Evolutionary conservation across 1,284 basidiomycete species (phyloP), one percentile per base, ranked within the genome.

Genomic region (Bondarzewia mesenterica): DNA sequence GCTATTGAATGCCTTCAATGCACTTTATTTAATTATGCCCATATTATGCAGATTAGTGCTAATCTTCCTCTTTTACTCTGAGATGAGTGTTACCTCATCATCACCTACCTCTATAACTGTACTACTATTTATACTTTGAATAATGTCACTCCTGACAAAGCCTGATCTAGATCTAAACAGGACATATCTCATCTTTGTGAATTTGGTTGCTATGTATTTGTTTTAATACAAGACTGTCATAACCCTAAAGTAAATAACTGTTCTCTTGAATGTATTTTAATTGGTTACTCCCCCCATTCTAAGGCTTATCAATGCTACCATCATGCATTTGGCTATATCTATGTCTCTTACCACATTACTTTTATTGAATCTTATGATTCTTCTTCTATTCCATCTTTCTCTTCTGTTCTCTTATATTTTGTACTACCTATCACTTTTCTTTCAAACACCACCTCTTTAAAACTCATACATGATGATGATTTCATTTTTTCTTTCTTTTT

Each of bases 251-350:
- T 66, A 22, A 58, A 54, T 29, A 56, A 57, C 1, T 53, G 60
- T 0, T 65, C 63, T 3, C 35, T 61, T 12, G 61, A 67, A 51
- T 65, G 64, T 26, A 48, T 65, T 1, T 58, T 70, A 2, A 58
- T 68, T 25, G 65, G 65, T 0, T 69, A 70, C 46, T 56, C 53
- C 2, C 35, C 47, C 0, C 50, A 60, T 15, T 62, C 64, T 0
- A 69, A 68, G 51, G 53, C 64, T 0, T 69, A 68, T 45, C 39
- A 60, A 10, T 37, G 27, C 8, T 45, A 10, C 7, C 27, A 37
- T 18, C 27, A 10, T 3, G n/a, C 15, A 32, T 45, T 32, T n/a
- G 15, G 27, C 8, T 12, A 16, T 18, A 10, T 45, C 32, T 5
- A 18, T 8, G 16, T 36, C 16, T 45, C 27, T 2, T 32, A 20